Evolutionary conservation across 2,329 filamentous ascomycete genomes (phyloP).

Genomic region (Immersiporthe knoxdaviesiana): DNA sequence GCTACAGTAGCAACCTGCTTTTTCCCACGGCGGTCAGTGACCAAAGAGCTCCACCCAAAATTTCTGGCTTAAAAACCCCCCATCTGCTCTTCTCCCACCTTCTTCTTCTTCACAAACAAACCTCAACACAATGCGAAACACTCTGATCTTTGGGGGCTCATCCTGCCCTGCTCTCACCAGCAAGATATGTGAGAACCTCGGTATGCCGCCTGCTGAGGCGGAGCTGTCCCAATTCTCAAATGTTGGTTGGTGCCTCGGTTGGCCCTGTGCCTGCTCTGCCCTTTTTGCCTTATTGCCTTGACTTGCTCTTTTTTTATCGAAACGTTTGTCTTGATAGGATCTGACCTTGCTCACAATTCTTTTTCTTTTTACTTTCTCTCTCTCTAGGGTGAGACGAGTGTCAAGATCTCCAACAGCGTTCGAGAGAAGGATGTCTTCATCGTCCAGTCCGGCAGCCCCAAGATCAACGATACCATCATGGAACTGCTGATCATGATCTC

Average conservation of each 20-base stretch:
- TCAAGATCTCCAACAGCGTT: conserved; percentile 73
- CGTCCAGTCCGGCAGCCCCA: conserved; percentile 92
- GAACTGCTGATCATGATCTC: conserved; percentile 99
- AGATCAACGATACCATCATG: conserved; percentile 99
- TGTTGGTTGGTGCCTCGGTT: conserved; percentile 40
- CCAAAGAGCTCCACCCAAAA: conserved; percentile 22
- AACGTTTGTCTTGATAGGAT: conserved; percentile 5
- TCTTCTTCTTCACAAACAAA: conserved; percentile 8
- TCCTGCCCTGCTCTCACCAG: conserved; percentile 67
- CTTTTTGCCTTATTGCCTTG: no score
- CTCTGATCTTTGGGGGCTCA: conserved; percentile 69
- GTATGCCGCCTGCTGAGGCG: conserved; percentile 65
- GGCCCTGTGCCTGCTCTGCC: conserved; percentile 18
- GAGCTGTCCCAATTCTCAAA: conserved; percentile 73
- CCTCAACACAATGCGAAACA: conserved; percentile 61
- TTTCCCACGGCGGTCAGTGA: not conserved
- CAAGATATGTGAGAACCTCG: conserved; percentile 70
- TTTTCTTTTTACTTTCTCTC: conserved; percentile 22
- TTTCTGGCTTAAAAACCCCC: conserved; percentile 8
- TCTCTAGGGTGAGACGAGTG: conserved; percentile 68
- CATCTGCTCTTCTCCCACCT: conserved; percentile 22
- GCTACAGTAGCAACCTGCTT: not conserved
- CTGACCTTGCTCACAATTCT: conserved; percentile 31
- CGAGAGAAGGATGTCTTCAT: conserved; percentile 99
- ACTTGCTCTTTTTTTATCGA: conserved; percentile 31